Evolutionary conservation across 495 filamentous ascomycete species (phyloP), one percentile per base, ranked within the genome.

Genomic region (Parathielavia appendiculata): DNA sequence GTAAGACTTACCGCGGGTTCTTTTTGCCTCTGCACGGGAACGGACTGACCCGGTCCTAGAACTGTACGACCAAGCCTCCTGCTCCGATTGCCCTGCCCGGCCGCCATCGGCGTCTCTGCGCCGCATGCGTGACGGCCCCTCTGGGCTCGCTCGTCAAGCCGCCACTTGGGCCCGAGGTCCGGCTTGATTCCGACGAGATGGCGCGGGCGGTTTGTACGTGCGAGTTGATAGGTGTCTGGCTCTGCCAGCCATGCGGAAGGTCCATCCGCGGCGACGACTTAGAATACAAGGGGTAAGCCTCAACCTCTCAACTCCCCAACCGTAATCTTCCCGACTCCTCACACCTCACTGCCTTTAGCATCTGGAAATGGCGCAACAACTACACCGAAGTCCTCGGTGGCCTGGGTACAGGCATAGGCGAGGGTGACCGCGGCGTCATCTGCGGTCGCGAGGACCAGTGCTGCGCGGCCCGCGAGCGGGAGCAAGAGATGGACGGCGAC

Each of bases 321-420:
- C 23, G 17, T 17, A 6, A n/a, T 26, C 6, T 34, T 23, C 11
- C n/a, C 16, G 54, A 39, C 51, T 23, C 30, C 17, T n/a, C n/a
- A 43, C 36, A 30, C 26, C 26, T 30, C 6, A 30, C 26, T 30
- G 26, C 26, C 26, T 30, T 6, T 40, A 85, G 87, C 38, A 86
- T 90, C 38, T 96, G 91, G 91, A 83, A 77, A 20, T 96, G 91
- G 91, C 86, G 91, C 19, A 90, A 83, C 22, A 81, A 87, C n/a
- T 96, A 95, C 73, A 84, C 85, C 47, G 84, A 85, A 19, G 85
- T 83, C 34, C 86, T 91, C 0, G 89, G 90, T 38, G 89, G 89
- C 0, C 73, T 95, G 0, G 90, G 91, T 4, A 90, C 87, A 2
- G 91, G 91, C 16, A 92, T 93, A 48, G 89, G 90, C 43, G 90